Evolutionary conservation across 192 early-diverging fungal species (phyloP), one percentile per base, ranked within the genome.

Genomic region (Rhizophagus clarus): DNA sequence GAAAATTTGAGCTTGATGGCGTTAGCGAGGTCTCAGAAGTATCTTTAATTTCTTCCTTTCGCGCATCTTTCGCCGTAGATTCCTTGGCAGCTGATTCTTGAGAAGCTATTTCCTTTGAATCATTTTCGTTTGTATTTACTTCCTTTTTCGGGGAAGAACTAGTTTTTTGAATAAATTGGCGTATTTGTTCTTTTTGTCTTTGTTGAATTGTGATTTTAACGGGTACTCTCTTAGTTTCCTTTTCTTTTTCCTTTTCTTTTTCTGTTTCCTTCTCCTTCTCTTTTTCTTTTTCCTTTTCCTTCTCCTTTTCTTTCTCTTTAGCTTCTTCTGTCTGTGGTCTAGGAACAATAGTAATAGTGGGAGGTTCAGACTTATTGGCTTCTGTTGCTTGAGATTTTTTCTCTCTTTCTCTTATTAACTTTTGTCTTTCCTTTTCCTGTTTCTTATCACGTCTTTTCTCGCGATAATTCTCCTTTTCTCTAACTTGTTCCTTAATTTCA

Each of bases 201-300:
- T 56, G 77, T 71, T 79, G 77, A 79, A 79, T 79, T 11, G 77
- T 63, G 22, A 79, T 71, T 71, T 79, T 79, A 7, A 76, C 32
- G 12, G 74, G 17, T 62, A 61, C 11, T 26, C 61, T 76, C 32
- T 15, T 76, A 15, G 17, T 63, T 32, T 62, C 37, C 26, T 37
- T 72, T 72, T 45, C 69, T 40, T n/a, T 71, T 32, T 28, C 24
- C 3, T 32, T 32, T 32, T 32, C 32, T 3, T 32, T 32, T 3
- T 32, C 40, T 6, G 2, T 40, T 6, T 74, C 42, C 15, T 42
- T 73, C 9, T 75, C 73, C 29, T 74, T 74, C 8, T 40, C 37
- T 7, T 40, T 40, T 0, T 40, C 37, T 5, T 40, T 63, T 22
- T 62, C 37, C n/a, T 37, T 72, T 26, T 45, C 42, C 10, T 42